Base-by-base conservation (phyloP, 257 asterid species). In the Primulina tabacum region DNA sequence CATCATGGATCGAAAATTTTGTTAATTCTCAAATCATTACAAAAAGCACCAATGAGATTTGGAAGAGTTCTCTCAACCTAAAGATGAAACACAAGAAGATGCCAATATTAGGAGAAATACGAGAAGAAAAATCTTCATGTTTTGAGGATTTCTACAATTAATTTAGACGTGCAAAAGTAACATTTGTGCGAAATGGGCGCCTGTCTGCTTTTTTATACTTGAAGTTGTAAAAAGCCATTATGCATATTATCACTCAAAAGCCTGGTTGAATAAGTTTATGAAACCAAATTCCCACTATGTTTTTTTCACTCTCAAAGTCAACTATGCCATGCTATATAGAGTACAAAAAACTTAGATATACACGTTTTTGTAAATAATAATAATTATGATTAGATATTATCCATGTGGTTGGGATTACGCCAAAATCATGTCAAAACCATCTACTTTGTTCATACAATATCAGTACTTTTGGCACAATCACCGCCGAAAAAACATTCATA, bases 241-340 rank as follows among this genome's bases (percentile, higher is more conserved):
- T 62, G 47, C 61, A 20, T 62, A 32, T 29, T 4, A 43, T 43
- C 67, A 62, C 75, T 71, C 75, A 50, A 71, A 61, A 40, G 68
- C 69, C 12, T 71, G 16, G 62, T 62, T 71, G 63, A 69, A 59
- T 43, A 12, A 43, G 21, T 0, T 24, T 33, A 58, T 50, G 33
- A 33, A 60, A 14, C 29, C 32, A 11, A 43, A 40, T 60, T 60
- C 50, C 74, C 60, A 61, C 26, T 29, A 62, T 71, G 21, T n/a
- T 61, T 60, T 40, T 38, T 43, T 3, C 56, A 52, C 52, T 14
- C 34, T 20, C 33, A 47, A 71, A 50, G 75, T 61, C 75, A 71
- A 71, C 62, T 50, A 53, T 50, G 26, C 62, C 55, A 71, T 30
- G 16, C 60, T 40, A n/a, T 12, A 43, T 43, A 43, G 53, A 43